Base-by-base conservation (phyloP, 805 yeast genomes). In the Ogataea angusta region DNA sequence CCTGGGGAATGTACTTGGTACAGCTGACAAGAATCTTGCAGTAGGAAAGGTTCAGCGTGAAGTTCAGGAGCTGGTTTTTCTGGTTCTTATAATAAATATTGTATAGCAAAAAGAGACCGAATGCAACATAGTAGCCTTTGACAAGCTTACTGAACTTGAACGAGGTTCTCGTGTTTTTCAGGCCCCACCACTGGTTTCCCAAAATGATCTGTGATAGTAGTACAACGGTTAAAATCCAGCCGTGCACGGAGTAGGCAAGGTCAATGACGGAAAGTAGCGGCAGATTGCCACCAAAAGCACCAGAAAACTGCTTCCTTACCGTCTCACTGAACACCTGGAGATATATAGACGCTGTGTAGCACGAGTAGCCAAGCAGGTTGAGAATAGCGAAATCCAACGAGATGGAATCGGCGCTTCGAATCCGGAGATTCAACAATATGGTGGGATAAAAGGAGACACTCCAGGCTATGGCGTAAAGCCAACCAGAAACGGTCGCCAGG, bases 381-480 rank as follows among this genome's bases (percentile, higher is more conserved):
- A 76, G 44, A 17, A 67, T 56, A 3, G 72, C 54, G 43, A 68
- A 74, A 47, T 76, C 82, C 3, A 67, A 48, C 0, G 81, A 76
- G 2, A 76, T 52, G 0, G 79, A 78, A 37, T 72, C 74, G 0
- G 80, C 60, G 0, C 75, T 65, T 38, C 54, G 59, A 12, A 66
- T 55, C 19, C 48, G 56, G 48, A 63, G 64, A 45, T 73, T 73
- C 7, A 72, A 57, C 6, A 64, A 28, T 6, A 76, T 38, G 2
- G 76, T 71, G 4, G 80, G 78, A 45, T 76, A 76, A 56, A 70
- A 71, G 2, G 80, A 72, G 1, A 73, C 40, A 12, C 78, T 65
- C 75, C 63, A 58, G 3, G 39, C 38, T 5, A 49, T 39, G 10
- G 62, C 65, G 39, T 59, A 60, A 4, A 48, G 34, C 63, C 64